These are phyloP conservation scores for Pinus albicaulis DNA, from an alignment of 75 land plant species.

Conservation along the genomic window DNA sequence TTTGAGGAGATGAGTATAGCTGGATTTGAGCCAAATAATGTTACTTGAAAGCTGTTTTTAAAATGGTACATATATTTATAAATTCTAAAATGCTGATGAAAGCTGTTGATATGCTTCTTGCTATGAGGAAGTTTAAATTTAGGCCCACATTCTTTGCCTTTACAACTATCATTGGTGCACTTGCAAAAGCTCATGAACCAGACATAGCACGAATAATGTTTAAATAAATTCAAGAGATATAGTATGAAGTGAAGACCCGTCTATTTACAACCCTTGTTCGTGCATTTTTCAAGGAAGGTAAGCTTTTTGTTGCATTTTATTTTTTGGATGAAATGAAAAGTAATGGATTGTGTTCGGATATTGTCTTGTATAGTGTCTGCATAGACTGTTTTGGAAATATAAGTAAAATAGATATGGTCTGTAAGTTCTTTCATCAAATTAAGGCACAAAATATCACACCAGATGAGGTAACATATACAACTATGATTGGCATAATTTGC, in stretches of 20 bases:
- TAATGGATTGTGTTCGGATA: conserved; percentile 49
- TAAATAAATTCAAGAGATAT: conserved; percentile 77
- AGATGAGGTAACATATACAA: no score
- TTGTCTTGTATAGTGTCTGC: no score
- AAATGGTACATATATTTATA: no score
- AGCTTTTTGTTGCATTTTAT: conserved; percentile 60
- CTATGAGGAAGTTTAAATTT: no score
- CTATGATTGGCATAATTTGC: no score
- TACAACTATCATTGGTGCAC: conserved; percentile 63
- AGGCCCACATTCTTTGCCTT: conserved; percentile 83
- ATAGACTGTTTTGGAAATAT: no score
- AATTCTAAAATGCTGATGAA: conserved; percentile 37
- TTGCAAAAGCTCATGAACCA: conserved; percentile 41
- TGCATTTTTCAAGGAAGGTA: conserved; percentile 57
- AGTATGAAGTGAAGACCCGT: conserved; percentile 60
- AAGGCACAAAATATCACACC: no score
- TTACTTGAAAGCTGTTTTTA: no score
- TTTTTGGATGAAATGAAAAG: conserved; percentile 70
- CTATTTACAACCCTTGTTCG: conserved; percentile 66
- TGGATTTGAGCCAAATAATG: no score
- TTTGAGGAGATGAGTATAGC: no score
- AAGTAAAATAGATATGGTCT: no score
- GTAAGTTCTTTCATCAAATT: conserved; percentile 77
- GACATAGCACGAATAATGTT: conserved; percentile 63
- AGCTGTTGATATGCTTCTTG: no score